Conservation (phyloP, 75 land plant genomes). For the Azolla pinnata region DNA sequence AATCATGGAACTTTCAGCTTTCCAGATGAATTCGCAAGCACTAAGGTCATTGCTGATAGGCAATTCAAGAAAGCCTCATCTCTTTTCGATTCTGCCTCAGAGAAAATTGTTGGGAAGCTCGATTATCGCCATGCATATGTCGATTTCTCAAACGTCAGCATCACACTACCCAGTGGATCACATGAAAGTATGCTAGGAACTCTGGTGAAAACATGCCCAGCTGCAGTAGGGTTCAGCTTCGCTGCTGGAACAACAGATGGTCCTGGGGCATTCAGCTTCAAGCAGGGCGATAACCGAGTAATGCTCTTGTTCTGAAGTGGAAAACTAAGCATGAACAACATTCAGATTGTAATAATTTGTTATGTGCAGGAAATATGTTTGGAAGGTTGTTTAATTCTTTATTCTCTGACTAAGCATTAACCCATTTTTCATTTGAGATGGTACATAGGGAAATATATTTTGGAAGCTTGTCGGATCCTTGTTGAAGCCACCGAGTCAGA, state of each 20-base stretch:
- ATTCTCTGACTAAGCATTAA: no score
- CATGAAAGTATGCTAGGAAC: slow-evolving; percentile 7
- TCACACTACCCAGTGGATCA: slow-evolving; percentile 12
- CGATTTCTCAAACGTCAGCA: slow-evolving; percentile 47
- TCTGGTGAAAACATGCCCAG: slow-evolving; percentile 58
- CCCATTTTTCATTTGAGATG: no score
- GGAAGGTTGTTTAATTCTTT: no score
- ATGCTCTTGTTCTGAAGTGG: no score
- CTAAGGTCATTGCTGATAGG: slow-evolving; percentile 53
- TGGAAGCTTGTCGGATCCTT: slow-evolving; percentile 51
- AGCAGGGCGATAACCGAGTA: slow-evolving; percentile 70
- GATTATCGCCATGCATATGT: slow-evolving; percentile 53
- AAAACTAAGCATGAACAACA: no score
- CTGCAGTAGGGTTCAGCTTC: slow-evolving; percentile 68
- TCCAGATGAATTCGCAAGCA: slow-evolving; percentile 76
- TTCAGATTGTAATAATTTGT: no score
- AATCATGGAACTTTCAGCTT: slow-evolving; percentile 44
- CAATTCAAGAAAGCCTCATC: slow-evolving; percentile 49
- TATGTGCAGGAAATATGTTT: no score
- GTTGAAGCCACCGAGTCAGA: slow-evolving; percentile 38
- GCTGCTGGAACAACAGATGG: slow-evolving; percentile 92
- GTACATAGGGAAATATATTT: slow-evolving; percentile 56
- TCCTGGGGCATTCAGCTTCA: slow-evolving; percentile 64
- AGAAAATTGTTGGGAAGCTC: slow-evolving; percentile 49
- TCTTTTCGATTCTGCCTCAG: slow-evolving; percentile 38